These are phyloP conservation scores for Buxus sempervirens DNA, from an alignment of 164 flowering plant species.

Conservation along the genomic window DNA sequence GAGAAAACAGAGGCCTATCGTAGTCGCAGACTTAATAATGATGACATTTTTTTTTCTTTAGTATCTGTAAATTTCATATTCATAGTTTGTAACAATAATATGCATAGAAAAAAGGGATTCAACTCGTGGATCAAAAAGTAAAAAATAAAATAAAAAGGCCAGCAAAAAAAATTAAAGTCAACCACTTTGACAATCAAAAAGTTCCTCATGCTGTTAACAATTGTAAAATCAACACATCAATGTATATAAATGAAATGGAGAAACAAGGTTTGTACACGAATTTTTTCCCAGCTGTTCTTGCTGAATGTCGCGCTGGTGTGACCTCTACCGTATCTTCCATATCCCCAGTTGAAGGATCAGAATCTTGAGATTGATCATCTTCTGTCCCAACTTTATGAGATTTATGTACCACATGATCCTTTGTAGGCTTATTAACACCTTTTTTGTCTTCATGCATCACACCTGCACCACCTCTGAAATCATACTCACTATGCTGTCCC, in stretches of 20 bases:
- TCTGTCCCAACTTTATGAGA: conserved; percentile 38
- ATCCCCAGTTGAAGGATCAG: conserved; percentile 17
- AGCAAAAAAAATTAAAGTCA: too few species aligned
- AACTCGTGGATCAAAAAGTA: too few species aligned
- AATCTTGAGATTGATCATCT: conserved; percentile 46
- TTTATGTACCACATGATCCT: conserved; percentile 23
- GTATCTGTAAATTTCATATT: too few species aligned
- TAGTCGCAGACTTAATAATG: not conserved
- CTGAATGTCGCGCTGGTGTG: conserved; percentile 71
- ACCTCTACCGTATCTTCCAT: conserved; percentile 27
- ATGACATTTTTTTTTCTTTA: not conserved
- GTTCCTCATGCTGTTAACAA: not conserved
- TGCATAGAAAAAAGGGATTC: too few species aligned
- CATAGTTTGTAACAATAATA: too few species aligned
- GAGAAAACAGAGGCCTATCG: too few species aligned
- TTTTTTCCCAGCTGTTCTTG: conserved; percentile 69
- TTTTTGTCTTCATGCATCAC: conserved; percentile 30
- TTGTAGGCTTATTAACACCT: conserved; percentile 19
- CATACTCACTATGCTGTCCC: conserved; percentile 50
- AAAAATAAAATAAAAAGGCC: too few species aligned
- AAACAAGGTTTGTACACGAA: conserved; percentile 50
- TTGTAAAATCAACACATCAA: not conserved
- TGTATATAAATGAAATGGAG: conserved; percentile 8
- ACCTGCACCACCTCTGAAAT: conserved; percentile 92
- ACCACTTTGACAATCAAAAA: not conserved